Base-by-base conservation (phyloP, 202 grass and related monocot genomes). In the Elaeis oleifera region DNA sequence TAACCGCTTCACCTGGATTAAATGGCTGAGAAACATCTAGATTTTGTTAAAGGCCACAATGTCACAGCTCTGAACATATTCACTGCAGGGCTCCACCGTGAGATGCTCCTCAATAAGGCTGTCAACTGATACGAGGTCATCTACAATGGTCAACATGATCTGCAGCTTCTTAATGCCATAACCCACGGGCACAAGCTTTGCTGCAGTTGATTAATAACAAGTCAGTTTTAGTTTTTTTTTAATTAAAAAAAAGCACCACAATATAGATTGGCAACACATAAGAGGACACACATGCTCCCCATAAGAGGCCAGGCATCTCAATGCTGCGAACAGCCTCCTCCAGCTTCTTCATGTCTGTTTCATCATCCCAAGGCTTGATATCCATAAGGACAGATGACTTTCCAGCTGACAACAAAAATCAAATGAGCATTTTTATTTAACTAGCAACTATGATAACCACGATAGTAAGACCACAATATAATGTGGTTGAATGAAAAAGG, bases 41-140 rank as follows among this genome's bases (percentile, higher is more conserved):
- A 97, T 97, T 63, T 97, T 97, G 65, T 97, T 97, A 80, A 97
- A 97, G n/a, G 92, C 92, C 3, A 86, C 84, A 18, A 97, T 92
- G 32, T 97, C 94, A 16, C 94, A 97, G 65, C 88, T 92, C 82
- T 97, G 94, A 9, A 97, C 78, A 0, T 81, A 65, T 50, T 97
- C 94, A 0, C 84, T 84, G 77, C 79, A 74, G 1, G 94, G 88
- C 56, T 81, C 74, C 8, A 58, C 36, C 0, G 78, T 84, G 2
- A 97, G 84, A 4, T 49, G 32, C 3, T 97, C 94, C 78, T 97
- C 94, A 0, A 97, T 82, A 1, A 97, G 88, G 20, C 56, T 62
- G 39, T 97, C 88, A 0, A 97, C 75, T 0, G 94, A 97, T 26
- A 92, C 94, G 0, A 97, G 80, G 48, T 97, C 94, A 1, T 97